Evolutionary conservation across 225 moss, liverwort and hornwort genomes (phyloP).

Genomic region (Sphagnum contortum): DNA sequence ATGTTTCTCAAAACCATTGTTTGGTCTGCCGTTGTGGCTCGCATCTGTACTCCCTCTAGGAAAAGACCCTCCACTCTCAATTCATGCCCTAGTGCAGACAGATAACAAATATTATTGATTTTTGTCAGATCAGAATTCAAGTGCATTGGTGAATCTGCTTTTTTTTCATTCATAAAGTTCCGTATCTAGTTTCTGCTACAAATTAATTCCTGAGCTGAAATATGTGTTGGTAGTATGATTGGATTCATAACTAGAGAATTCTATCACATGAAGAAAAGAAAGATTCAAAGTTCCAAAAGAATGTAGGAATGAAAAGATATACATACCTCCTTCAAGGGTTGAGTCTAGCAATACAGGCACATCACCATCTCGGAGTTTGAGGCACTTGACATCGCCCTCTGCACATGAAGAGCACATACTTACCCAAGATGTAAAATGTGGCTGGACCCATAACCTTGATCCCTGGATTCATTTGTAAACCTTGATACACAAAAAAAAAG

Average conservation of each 20-base stretch:
- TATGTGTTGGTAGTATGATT: too few species aligned
- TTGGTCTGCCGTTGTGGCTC: background rate
- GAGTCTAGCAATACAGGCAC: background rate
- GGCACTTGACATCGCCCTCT: background rate
- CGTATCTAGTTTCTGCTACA: too few species aligned
- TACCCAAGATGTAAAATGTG: background rate
- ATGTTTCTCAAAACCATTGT: background rate
- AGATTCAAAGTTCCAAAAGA: too few species aligned
- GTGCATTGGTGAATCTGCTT: too few species aligned
- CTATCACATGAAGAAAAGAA: too few species aligned
- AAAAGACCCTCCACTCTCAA: conserved; percentile 7
- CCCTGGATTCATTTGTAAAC: background rate
- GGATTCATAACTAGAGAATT: too few species aligned
- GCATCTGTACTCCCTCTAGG: conserved; percentile 5
- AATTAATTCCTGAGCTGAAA: too few species aligned
- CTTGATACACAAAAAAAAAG: background rate
- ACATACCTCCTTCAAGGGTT: conserved; percentile 1
- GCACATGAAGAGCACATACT: background rate
- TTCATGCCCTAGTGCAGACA: background rate
- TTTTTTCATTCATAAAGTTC: too few species aligned
- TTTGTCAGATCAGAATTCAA: too few species aligned
- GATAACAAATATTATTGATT: too few species aligned
- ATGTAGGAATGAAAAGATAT: too few species aligned
- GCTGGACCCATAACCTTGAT: background rate
- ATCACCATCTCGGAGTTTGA: background rate